Percentiles rank a stretch among this genome's conserved stretches.
These are phyloP conservation scores for Colletotrichum destructivum DNA, from an alignment of 2,329 filamentous ascomycete species.

Conservation along the genomic window DNA sequence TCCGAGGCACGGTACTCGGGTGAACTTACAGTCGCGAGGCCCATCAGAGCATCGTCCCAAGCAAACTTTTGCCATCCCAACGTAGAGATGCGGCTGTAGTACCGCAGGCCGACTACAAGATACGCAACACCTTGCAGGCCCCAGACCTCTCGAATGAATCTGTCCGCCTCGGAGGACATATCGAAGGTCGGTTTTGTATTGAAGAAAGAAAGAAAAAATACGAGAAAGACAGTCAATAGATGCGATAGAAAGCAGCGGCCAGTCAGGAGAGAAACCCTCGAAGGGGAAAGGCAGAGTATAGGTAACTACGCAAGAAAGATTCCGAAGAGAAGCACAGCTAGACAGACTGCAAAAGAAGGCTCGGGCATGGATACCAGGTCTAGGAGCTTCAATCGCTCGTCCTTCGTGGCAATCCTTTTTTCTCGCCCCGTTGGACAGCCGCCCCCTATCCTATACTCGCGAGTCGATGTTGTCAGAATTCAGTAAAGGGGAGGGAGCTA, in stretches of 20 bases:
- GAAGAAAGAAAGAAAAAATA: background rate
- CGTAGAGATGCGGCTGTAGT: conserved; percentile 33
- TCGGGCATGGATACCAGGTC: background rate
- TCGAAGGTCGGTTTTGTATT: no score
- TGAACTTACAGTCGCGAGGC: conserved; percentile 26
- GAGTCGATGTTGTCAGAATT: no score
- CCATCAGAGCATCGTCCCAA: conserved; percentile 41
- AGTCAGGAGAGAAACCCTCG: background rate
- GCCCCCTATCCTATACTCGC: no score
- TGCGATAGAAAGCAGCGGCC: background rate
- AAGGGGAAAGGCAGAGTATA: no score
- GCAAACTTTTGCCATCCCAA: conserved; percentile 27
- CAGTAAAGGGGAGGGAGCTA: no score
- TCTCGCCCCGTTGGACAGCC: no score
- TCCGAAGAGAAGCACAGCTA: background rate
- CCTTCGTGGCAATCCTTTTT: background rate
- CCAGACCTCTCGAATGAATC: conserved; percentile 42
- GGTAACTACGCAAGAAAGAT: background rate
- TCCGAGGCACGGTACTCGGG: no score
- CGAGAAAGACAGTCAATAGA: background rate
- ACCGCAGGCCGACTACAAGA: conserved; percentile 38
- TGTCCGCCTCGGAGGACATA: conserved; percentile 30
- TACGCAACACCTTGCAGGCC: conserved; percentile 39
- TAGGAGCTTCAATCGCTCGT: background rate
- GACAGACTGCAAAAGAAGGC: no score